Evolutionary conservation across 78 protist species (phyloP).

Genomic region (Dictyostelium purpureum): DNA sequence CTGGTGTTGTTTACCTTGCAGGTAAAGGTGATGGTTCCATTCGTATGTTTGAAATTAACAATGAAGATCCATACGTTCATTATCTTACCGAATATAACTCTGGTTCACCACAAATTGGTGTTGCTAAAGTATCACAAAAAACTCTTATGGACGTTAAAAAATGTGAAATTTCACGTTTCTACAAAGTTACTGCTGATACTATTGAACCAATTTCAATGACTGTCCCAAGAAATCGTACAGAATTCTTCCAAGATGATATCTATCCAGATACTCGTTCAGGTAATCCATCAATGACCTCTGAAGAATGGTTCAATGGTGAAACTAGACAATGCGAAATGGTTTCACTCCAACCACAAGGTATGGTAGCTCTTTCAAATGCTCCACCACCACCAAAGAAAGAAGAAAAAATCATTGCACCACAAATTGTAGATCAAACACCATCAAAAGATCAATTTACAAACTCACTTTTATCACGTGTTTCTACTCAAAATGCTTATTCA

Average conservation of each 20-base stretch:
- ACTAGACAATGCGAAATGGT: slow-evolving; percentile 39
- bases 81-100: slow-evolving; percentile 62
- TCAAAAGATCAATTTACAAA: slow-evolving; percentile 26
- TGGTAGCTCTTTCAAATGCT: slow-evolving; percentile 39
- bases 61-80: slow-evolving; percentile 82
- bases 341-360: slow-evolving; percentile 46
- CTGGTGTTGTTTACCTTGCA: slow-evolving; percentile 82
- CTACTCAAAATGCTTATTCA: not conserved
- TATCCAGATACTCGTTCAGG: slow-evolving; percentile 81
- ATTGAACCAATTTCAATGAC: slow-evolving; percentile 83
- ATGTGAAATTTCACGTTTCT: slow-evolving; percentile 86
- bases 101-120: slow-evolving; percentile 70
- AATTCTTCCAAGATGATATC: slow-evolving; percentile 92
- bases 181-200: slow-evolving; percentile 37
- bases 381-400: slow-evolving; percentile 63
- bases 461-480: slow-evolving; percentile 5
- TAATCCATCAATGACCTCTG: slow-evolving; percentile 81
- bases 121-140: slow-evolving; percentile 81
- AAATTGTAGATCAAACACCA: slow-evolving; percentile 47
- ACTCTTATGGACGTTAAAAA: slow-evolving; percentile 42
- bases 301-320: slow-evolving; percentile 87
- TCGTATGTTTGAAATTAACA: slow-evolving; percentile 85
- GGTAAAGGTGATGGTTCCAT: slow-evolving; percentile 91
- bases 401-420: not conserved
- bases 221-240: slow-evolving; percentile 86